Evolutionary conservation across 129 eudicot species (phyloP).

Genomic region (Helianthus annuus): DNA sequence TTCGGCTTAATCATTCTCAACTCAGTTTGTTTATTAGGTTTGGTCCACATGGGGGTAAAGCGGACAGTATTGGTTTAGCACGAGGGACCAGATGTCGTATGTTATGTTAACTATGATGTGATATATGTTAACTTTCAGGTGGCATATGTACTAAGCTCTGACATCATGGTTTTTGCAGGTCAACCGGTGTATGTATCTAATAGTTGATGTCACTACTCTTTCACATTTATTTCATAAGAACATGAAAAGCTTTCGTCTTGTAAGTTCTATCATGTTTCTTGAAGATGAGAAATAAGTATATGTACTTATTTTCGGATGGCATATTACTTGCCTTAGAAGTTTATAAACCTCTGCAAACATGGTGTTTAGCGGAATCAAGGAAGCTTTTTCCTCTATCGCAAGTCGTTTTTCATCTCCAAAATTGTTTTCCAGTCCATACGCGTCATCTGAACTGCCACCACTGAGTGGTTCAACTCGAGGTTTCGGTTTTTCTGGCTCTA

Average conservation of each 20-base stretch:
- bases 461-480: conserved; percentile 50
- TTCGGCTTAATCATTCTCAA: too few species aligned
- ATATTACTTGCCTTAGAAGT: conserved; percentile 18
- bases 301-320: conserved; percentile 24
- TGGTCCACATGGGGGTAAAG: background rate
- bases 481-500: conserved; percentile 41
- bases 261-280: conserved; percentile 16
- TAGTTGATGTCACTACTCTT: conserved; percentile 24
- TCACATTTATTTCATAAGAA: conserved; percentile 10
- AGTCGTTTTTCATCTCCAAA: conserved; percentile 50
- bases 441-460: conserved; percentile 68
- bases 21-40: background rate
- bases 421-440: conserved; percentile 41
- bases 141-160: background rate
- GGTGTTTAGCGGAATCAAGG: conserved; percentile 63
- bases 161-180: conserved; percentile 36
- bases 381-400: conserved; percentile 53
- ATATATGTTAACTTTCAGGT: background rate
- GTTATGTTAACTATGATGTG: background rate
- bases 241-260: conserved; percentile 18
- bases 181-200: background rate
- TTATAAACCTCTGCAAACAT: conserved; percentile 37
- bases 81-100: too few species aligned
- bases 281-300: conserved; percentile 27
- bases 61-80: too few species aligned